Base-by-base conservation (phyloP, 768 basidiomycete species). In the Pisolithus sp. region DNA sequence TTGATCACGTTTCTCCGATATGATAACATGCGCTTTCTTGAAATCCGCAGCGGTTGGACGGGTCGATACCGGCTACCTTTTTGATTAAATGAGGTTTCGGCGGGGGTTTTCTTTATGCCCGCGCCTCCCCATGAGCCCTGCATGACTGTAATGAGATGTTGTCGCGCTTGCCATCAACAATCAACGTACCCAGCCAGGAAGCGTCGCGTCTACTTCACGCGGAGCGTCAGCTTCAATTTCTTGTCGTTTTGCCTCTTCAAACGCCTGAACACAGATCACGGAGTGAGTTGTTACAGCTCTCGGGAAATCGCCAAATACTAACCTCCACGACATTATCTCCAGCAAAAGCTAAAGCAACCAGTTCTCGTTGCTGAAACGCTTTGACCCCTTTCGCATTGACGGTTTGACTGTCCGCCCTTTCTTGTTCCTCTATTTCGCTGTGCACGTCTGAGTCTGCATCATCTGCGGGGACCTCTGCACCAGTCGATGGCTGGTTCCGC, bases 251-350 rank as follows among this genome's bases (percentile, higher is more conserved):
- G 82, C 80, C 53, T 85, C 85, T 57, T 83, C 85, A 62, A 99
- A 99, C 50, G 88, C 86, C 91, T 94, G 60, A 31, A 42, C 15
- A 23, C 38, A 23, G 15, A 38, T 58, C 23, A 46, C 50, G 34
- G 34, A 24, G 49, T 44, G 51, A 46, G 47, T 24, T 17, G 1
- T 5, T 20, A 15, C 18, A 12, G 5, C 2, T 3, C 4, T 17
- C 31, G 28, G 12, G 9, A 5, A 2, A 18, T 18, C 13, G 41
- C 10, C 37, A 4, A 1, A 7, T 26, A 62, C 83, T 31, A 60
- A 92, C 92, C 70, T 88, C 83, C 6, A 96, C 83, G 30, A 98
- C 95, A 57, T 98, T 91, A 67, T 99, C 96, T 2, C 93, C 94
- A 2, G 94, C 95, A 72, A 99, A 99, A 0, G 96, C 96, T 50